phyloP scores from a whole-genome alignment of 352 stramenopile species.

The Pseudoperonospora humuli region DNA sequence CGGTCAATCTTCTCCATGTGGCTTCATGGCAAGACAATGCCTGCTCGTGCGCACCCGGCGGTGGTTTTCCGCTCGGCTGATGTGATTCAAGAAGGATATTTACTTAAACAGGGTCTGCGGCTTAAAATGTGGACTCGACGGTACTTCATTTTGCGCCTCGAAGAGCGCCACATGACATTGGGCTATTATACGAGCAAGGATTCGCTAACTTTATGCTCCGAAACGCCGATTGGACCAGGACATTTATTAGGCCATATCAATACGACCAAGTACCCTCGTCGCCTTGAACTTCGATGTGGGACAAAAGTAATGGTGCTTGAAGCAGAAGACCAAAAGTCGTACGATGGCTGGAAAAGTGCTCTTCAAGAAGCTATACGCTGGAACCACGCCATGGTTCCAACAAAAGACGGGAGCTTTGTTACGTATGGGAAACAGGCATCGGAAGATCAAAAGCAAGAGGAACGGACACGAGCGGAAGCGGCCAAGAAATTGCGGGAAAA shows the following conservation, averaged over 20 bases:
- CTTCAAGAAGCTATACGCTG: conserved; percentile 79
- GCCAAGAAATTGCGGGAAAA: conserved; percentile 75
- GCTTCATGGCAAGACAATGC: conserved; percentile 70
- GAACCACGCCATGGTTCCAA: conserved; percentile 83
- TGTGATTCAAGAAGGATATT: conserved; percentile 80
- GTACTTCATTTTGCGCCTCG: conserved; percentile 82
- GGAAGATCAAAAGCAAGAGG: conserved; percentile 65
- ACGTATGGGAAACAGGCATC: conserved; percentile 73
- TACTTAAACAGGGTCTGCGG: conserved; percentile 75
- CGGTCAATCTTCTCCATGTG: conserved; percentile 81
- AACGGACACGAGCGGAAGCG: conserved; percentile 54
- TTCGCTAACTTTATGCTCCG: conserved; percentile 64
- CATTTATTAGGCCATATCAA: conserved; percentile 51
- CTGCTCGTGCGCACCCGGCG: conserved; percentile 34
- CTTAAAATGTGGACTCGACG: conserved; percentile 76
- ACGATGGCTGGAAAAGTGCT: conserved; percentile 52
- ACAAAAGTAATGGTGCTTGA: conserved; percentile 70
- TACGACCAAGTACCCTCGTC: conserved; percentile 40
- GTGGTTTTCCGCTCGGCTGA: conserved; percentile 74
- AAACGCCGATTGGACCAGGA: conserved; percentile 73
- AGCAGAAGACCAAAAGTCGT: conserved; percentile 53
- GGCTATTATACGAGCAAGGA: conserved; percentile 84
- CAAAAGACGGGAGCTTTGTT: conserved; percentile 69
- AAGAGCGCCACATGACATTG: conserved; percentile 84
- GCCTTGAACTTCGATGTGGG: conserved; percentile 61